A percentile compares a stretch with the other conserved stretches of the same genome.
These are phyloP conservation scores for Plasmodium relictum DNA, from an alignment of 169 alveolate genomes.

Conservation along the genomic window DNA sequence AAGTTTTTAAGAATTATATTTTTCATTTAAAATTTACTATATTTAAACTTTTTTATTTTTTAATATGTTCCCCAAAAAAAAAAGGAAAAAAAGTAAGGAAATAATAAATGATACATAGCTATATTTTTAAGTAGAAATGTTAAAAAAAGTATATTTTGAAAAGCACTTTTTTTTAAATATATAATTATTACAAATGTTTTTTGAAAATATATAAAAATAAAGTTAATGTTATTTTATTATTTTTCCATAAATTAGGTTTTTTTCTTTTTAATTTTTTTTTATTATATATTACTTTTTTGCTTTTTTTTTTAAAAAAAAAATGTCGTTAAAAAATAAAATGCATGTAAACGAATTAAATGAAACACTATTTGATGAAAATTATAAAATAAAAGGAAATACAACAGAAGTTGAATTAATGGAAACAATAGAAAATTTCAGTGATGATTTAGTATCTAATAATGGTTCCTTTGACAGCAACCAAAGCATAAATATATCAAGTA, in stretches of 20 bases:
- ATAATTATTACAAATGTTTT: no score
- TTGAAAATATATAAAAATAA: no score
- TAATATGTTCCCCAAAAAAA: no score
- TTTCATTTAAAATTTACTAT: no score
- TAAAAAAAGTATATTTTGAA: no score
- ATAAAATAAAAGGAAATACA: conserved; percentile 31
- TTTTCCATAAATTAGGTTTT: not conserved
- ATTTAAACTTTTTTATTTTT: no score
- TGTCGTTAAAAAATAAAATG: conserved; percentile 69
- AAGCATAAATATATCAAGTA: conserved; percentile 6
- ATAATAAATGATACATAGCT: no score
- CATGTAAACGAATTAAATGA: conserved; percentile 48
- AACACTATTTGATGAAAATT: conserved; percentile 47
- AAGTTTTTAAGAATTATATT: no score
- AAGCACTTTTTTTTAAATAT: no score
- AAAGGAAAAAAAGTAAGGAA: no score
- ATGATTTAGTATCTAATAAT: conserved; percentile 50
- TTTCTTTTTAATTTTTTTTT: conserved; percentile 22
- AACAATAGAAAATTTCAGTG: conserved; percentile 67
- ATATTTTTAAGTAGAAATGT: no score
- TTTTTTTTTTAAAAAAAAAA: conserved; percentile 30
- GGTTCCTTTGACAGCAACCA: conserved; percentile 35
- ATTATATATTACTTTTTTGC: conserved; percentile 11
- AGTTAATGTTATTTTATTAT: not conserved
- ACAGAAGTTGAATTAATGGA: conserved; percentile 67